phyloP scores from a whole-genome alignment of 225 moss, liverwort and hornwort species.

The Polytrichum formosum region DNA sequence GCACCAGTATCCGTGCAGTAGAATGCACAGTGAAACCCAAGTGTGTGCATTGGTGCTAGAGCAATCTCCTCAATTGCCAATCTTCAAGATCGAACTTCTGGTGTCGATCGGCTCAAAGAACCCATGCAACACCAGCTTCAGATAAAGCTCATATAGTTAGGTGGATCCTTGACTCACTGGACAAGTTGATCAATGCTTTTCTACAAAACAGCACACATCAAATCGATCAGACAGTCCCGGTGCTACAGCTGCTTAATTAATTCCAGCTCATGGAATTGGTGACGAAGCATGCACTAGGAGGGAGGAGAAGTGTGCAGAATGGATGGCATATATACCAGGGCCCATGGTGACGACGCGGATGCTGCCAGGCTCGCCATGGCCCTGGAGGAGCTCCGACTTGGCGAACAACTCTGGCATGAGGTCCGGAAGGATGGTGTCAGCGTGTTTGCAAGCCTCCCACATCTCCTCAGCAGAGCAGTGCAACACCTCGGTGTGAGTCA shows the following conservation, averaged over 20 bases:
- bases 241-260: not conserved
- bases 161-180: not conserved
- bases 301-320: not conserved
- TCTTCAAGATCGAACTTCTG: no score
- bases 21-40: no score
- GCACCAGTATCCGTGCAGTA: no score
- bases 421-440: slow-evolving; percentile 20
- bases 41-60: no score
- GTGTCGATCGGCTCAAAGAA: no score
- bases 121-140: no score
- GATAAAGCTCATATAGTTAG: no score
- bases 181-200: not conserved
- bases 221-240: not conserved
- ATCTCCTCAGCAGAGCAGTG: slow-evolving; percentile 21
- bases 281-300: no score
- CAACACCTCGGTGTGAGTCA: slow-evolving; percentile 23
- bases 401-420: slow-evolving; percentile 31
- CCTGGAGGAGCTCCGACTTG: slow-evolving; percentile 20
- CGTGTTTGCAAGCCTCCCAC: slow-evolving; percentile 40
- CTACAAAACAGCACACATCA: not conserved
- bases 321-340: slow-evolving; percentile 11
- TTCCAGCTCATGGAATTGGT: not conserved
- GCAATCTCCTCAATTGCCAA: no score
- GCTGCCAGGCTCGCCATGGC: slow-evolving; percentile 39
- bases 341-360: slow-evolving; percentile 37